These are phyloP conservation scores for Alternaria alternata DNA, from an alignment of 2,329 filamentous ascomycete genomes.

Conservation along the genomic window DNA sequence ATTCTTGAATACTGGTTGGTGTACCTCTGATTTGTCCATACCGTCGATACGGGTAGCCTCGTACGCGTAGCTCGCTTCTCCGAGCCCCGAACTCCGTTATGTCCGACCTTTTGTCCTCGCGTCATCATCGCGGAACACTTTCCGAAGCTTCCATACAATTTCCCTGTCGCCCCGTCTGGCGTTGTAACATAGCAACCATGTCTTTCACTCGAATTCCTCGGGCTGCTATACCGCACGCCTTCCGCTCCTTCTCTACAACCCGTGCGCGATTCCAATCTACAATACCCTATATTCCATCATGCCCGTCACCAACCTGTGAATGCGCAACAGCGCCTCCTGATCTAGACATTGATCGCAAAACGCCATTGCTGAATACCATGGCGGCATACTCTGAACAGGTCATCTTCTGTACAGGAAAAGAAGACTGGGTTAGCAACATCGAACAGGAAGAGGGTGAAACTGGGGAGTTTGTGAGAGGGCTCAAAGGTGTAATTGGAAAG, in stretches of 20 bases:
- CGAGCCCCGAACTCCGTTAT: not conserved
- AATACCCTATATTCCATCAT: conserved; percentile 53
- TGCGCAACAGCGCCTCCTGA: conserved; percentile 73
- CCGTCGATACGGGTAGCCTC: not conserved
- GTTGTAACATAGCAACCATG: conserved; percentile 4
- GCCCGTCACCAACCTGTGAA: conserved; percentile 78
- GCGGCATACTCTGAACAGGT: conserved; percentile 82
- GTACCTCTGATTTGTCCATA: not conserved
- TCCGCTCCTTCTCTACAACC: conserved; percentile 17
- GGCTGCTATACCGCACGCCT: not conserved
- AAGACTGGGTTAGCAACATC: conserved; percentile 84
- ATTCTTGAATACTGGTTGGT: not conserved
- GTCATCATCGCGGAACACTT: conserved; percentile 13
- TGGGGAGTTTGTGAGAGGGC: conserved; percentile 68
- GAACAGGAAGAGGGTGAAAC: conserved; percentile 73
- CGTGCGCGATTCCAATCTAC: conserved; percentile 11
- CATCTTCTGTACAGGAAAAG: conserved; percentile 79
- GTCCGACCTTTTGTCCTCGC: conserved; percentile 5
- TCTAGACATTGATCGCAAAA: conserved; percentile 76
- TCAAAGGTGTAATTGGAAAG: conserved; percentile 65
- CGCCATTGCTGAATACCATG: conserved; percentile 78
- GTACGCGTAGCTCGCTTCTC: not conserved
- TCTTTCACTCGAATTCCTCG: conserved; percentile 5
- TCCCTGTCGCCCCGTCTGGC: not conserved
- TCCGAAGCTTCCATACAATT: conserved; percentile 8